Evolutionary conservation across 2,329 filamentous ascomycete genomes (phyloP).

Genomic region (Penicillium sp.): DNA sequence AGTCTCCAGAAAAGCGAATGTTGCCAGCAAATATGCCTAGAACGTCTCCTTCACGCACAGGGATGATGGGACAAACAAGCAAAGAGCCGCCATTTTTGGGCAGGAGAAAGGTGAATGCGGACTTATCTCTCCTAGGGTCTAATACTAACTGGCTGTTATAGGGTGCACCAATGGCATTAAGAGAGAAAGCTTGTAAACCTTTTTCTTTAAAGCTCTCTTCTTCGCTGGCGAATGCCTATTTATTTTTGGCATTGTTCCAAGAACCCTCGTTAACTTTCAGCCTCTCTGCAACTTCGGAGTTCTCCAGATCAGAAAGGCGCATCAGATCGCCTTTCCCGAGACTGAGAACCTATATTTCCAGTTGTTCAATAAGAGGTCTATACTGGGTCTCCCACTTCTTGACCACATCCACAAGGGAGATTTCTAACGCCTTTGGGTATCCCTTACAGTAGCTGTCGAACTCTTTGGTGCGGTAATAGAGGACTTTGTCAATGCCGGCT

Average conservation of each 20-base stretch:
- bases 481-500: slow-evolving; percentile 14
- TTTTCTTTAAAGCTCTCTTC: slow-evolving; percentile 11
- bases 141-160: background rate
- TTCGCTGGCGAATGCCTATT: slow-evolving; percentile 12
- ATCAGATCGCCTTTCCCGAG: slow-evolving; percentile 11
- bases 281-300: slow-evolving; percentile 10
- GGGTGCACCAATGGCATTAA: slow-evolving; percentile 4
- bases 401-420: slow-evolving; percentile 12
- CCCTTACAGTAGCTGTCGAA: slow-evolving; percentile 17
- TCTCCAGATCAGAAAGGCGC: slow-evolving; percentile 6
- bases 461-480: slow-evolving; percentile 20
- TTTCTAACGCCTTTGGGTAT: slow-evolving; percentile 8
- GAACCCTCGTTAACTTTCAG: slow-evolving; percentile 5
- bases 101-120: slow-evolving; percentile 11
- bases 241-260: slow-evolving; percentile 16
- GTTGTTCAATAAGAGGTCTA: slow-evolving; percentile 13
- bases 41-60: slow-evolving; percentile 10
- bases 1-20: slow-evolving; percentile 8
- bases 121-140: slow-evolving; percentile 14
- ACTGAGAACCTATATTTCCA: slow-evolving; percentile 12
- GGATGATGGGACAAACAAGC: slow-evolving; percentile 9
- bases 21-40: slow-evolving; percentile 8
- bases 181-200: slow-evolving; percentile 3
- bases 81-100: slow-evolving; percentile 10
- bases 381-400: slow-evolving; percentile 14